Evolutionary conservation across 2,329 filamentous ascomycete species (phyloP).

Genomic region (Pseudofabraea citricarpa): DNA sequence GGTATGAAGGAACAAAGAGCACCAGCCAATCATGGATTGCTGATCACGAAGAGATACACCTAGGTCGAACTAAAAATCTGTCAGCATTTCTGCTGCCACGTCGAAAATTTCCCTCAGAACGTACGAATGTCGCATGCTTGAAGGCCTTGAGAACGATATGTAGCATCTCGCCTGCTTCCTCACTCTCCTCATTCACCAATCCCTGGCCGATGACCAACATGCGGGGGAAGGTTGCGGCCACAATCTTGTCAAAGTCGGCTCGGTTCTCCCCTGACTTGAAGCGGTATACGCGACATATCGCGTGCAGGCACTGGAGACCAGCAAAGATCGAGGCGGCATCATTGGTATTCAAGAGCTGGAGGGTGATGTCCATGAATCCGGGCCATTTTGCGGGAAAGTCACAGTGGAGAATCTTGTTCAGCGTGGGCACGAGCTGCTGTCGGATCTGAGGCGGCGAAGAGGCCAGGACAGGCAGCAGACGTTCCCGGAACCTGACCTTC

Average conservation of each 20-base stretch:
- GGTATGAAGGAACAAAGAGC: slow-evolving; percentile 86
- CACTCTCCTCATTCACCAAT: slow-evolving; percentile 82
- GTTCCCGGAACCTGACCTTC: slow-evolving; percentile 80
- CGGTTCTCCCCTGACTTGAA: slow-evolving; percentile 82
- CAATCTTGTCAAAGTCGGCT: slow-evolving; percentile 88
- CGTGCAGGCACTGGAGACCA: slow-evolving; percentile 87
- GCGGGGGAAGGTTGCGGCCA: slow-evolving; percentile 84
- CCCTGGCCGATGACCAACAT: slow-evolving; percentile 82
- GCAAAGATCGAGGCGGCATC: slow-evolving; percentile 85
- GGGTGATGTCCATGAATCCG: slow-evolving; percentile 85
- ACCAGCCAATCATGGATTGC: slow-evolving; percentile 88
- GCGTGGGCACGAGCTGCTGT: slow-evolving; percentile 86
- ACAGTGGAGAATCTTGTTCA: slow-evolving; percentile 92
- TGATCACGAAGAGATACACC: slow-evolving; percentile 72
- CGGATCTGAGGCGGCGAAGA: slow-evolving; percentile 76
- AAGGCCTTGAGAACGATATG: slow-evolving; percentile 93
- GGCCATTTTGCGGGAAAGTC: slow-evolving; percentile 96
- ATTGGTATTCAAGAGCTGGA: slow-evolving; percentile 82
- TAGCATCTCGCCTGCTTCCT: slow-evolving; percentile 95
- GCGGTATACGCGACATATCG: slow-evolving; percentile 91
- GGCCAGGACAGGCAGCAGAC: slow-evolving; percentile 84
- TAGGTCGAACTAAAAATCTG: slow-evolving; percentile 68
- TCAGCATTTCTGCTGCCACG: slow-evolving; percentile 25
- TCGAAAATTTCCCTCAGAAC: slow-evolving; percentile 29
- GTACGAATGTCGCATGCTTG: slow-evolving; percentile 95